Percentiles rank a stretch among this genome's conserved stretches.
These are phyloP conservation scores for Pistacia atlantica DNA, from an alignment of 345 rosid species.

Conservation along the genomic window DNA sequence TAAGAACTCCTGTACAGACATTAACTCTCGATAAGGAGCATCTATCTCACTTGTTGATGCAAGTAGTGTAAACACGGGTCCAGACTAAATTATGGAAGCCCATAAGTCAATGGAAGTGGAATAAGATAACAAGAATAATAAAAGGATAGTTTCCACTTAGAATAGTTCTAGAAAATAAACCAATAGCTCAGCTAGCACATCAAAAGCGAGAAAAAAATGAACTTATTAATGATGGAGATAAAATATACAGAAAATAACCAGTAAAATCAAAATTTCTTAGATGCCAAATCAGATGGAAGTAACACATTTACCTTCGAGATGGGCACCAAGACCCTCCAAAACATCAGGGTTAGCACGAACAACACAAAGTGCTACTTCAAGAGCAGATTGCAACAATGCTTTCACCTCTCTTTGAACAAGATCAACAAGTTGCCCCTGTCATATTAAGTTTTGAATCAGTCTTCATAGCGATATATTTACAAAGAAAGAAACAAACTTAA, in stretches of 20 bases:
- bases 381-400: conserved; percentile 72
- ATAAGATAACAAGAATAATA: neutral
- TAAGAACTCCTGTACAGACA: conserved; percentile 6
- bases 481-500: neutral
- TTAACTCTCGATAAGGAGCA: neutral
- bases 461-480: neutral
- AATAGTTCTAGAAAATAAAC: neutral
- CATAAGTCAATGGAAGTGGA: neutral
- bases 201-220: neutral
- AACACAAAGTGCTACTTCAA: conserved; percentile 71
- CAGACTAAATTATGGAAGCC: neutral
- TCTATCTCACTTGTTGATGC: neutral
- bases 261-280: neutral
- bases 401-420: conserved; percentile 93
- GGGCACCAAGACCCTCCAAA: conserved; percentile 93
- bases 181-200: neutral
- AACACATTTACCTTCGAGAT: conserved; percentile 70
- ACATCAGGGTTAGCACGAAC: conserved; percentile 84
- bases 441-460: conserved; percentile 22
- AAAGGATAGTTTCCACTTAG: neutral
- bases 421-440: conserved; percentile 85
- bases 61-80: neutral
- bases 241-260: neutral
- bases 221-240: neutral
- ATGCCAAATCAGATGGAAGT: neutral